phyloP scores from a whole-genome alignment of 2,329 filamentous ascomycete genomes.

The Colletotrichum sp. region DNA sequence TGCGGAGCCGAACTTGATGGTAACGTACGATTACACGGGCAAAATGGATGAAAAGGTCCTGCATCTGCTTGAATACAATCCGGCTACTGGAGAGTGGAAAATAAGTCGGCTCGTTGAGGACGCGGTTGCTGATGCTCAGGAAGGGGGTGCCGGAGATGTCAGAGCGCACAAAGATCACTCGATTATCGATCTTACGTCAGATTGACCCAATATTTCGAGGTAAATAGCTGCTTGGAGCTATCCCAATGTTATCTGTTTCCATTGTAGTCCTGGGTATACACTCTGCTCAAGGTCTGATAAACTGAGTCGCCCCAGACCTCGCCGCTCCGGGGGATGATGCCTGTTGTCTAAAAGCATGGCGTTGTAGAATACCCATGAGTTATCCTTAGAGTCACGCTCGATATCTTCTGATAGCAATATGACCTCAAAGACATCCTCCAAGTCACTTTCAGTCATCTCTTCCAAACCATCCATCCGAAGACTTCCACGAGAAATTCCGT shows the following conservation, averaged over 20 bases:
- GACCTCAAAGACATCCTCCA: neutral
- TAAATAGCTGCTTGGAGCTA: too few species aligned
- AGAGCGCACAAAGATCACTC: neutral
- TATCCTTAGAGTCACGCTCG: neutral
- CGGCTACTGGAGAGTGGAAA: constrained; percentile 30
- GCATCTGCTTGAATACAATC: constrained; percentile 34
- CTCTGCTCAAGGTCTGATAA: neutral
- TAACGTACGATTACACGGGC: constrained; percentile 21
- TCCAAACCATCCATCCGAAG: neutral
- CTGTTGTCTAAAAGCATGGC: neutral
- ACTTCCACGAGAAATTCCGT: neutral
- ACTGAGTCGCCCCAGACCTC: neutral
- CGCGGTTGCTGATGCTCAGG: neutral
- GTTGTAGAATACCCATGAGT: neutral
- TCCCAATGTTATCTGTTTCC: neutral
- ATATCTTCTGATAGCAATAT: neutral
- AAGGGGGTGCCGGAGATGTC: neutral
- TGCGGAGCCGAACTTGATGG: constrained; percentile 43
- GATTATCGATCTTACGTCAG: neutral
- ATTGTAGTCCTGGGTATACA: neutral
- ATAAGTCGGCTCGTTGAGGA: neutral
- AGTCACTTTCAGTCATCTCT: too few species aligned
- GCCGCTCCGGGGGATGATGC: neutral
- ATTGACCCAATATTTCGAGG: neutral
- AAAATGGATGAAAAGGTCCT: constrained; percentile 5